Base-by-base conservation (phyloP, 2,329 filamentous ascomycete species). In the Ophiostoma fasciatum region DNA sequence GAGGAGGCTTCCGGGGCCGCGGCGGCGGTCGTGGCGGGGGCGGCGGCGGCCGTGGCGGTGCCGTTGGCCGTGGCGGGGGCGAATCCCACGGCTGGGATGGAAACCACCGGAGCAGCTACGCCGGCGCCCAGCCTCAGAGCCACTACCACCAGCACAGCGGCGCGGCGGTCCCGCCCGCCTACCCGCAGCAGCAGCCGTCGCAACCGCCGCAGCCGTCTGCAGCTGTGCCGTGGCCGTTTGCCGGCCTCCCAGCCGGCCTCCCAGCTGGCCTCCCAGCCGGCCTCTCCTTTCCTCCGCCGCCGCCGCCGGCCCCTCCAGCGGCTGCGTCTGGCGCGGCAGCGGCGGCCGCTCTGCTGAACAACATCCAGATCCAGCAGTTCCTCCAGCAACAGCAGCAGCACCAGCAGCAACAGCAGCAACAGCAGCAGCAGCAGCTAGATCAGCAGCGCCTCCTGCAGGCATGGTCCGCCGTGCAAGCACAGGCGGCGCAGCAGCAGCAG, bases 301-400 rank as follows among this genome's bases (percentile, higher is more conserved):
- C n/a, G n/a, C n/a, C n/a, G 26, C 14, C 21, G 6, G 22, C 15
- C 3, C 17, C 33, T 13, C 28, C 35, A 4, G 22, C 40, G 5
- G 23, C 40, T 3, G 33, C 36, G 5, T 38, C 33, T 1, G 36
- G 14, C 13, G 15, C 40, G 11, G 33, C 40, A 5, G 36, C 39
- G 1, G 39, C 37, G 6, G 39, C 39, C 0, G 39, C 38, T 10
- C 27, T 45, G 3, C 23, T 45, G 27, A 39, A 26, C 41, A 45
- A 41, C 14, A 29, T 61, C 28, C 58, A 60, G 34, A 36, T 61
- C 33, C 59, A 60, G 36, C 41, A 48, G 21, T 59, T 60, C 41
- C 56, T 54, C 20, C 41, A 46, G 9, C 48, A 50, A 28, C 42
- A 47, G 10, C 29, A 37, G 11, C 50, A 50, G 28, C 40, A 38